Evolutionary conservation across 495 filamentous ascomycete species (phyloP).

Genomic region (Ramalina peruviana): DNA sequence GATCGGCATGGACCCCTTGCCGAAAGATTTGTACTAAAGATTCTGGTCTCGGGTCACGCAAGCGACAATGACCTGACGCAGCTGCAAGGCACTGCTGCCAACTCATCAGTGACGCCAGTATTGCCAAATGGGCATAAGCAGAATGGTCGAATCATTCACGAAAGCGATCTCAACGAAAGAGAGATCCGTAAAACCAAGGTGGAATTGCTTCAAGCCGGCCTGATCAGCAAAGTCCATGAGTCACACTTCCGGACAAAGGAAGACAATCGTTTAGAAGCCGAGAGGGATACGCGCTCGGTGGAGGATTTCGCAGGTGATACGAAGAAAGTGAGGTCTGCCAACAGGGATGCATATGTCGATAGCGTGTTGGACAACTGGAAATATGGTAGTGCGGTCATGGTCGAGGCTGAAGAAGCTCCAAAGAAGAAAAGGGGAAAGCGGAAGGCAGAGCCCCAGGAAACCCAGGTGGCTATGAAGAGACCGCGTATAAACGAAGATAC

Average conservation of each 20-base stretch:
- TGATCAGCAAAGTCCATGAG: conserved; percentile 33
- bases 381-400: conserved; percentile 23
- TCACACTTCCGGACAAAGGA: conserved; percentile 36
- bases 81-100: conserved; percentile 11
- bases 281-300: conserved; percentile 27
- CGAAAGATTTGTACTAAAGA: conserved; percentile 53
- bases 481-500: too few relatives aligned
- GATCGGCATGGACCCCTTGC: conserved; percentile 55
- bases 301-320: conserved; percentile 42
- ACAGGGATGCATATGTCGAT: conserved; percentile 39
- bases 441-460: too few relatives aligned
- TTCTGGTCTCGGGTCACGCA: conserved; percentile 66
- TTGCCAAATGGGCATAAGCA: not conserved
- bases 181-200: conserved; percentile 4
- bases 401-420: not conserved
- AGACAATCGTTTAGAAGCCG: conserved; percentile 36
- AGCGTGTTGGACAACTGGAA: conserved; percentile 34
- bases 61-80: conserved; percentile 53
- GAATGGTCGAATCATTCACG: not conserved
- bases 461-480: too few relatives aligned
- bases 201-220: conserved; percentile 20
- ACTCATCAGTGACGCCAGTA: not conserved
- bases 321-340: conserved; percentile 36
- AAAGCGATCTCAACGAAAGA: not conserved
- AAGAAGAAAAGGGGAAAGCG: not conserved